These are phyloP conservation scores for Chytridium lagenaria DNA, from an alignment of 371 early-diverging fungal species.

Conservation along the genomic window DNA sequence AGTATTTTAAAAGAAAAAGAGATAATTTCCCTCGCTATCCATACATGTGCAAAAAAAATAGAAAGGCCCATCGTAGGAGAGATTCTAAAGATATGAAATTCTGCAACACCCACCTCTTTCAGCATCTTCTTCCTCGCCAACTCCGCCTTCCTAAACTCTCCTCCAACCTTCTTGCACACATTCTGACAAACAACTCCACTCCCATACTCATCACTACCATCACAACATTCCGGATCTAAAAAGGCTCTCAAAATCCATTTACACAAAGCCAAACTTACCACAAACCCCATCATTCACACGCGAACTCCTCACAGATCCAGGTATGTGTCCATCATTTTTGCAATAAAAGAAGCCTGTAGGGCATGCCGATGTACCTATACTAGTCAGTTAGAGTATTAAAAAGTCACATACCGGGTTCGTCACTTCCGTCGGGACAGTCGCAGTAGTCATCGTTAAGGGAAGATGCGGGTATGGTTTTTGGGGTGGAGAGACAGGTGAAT, in stretches of 20 bases:
- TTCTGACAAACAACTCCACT: conserved; percentile 67
- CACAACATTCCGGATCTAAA: conserved; percentile 88
- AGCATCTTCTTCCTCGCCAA: conserved; percentile 22
- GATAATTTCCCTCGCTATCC: no score
- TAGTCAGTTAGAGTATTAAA: not conserved
- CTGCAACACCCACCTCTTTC: conserved; percentile 30
- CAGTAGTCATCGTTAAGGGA: conserved; percentile 95
- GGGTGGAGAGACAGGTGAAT: conserved; percentile 81
- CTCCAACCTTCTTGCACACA: conserved; percentile 69
- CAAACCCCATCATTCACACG: conserved; percentile 94
- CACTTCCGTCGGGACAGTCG: conserved; percentile 93
- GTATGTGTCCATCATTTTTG: conserved; percentile 75
- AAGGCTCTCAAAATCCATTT: not conserved
- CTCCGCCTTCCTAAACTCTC: conserved; percentile 31
- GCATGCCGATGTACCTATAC: conserved; percentile 88
- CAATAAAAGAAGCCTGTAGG: conserved; percentile 81
- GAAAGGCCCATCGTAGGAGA: no score
- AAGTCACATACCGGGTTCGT: conserved; percentile 81
- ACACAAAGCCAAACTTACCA: conserved; percentile 52
- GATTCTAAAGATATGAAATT: no score
- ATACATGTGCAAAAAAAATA: no score
- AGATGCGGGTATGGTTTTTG: conserved; percentile 65
- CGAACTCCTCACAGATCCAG: conserved; percentile 70
- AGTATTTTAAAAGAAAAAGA: no score
- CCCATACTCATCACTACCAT: conserved; percentile 88